Evolutionary conservation across 2,329 filamentous ascomycete species (phyloP), one percentile per base, ranked within the genome.

Genomic region (Amesomyces nigricolor): DNA sequence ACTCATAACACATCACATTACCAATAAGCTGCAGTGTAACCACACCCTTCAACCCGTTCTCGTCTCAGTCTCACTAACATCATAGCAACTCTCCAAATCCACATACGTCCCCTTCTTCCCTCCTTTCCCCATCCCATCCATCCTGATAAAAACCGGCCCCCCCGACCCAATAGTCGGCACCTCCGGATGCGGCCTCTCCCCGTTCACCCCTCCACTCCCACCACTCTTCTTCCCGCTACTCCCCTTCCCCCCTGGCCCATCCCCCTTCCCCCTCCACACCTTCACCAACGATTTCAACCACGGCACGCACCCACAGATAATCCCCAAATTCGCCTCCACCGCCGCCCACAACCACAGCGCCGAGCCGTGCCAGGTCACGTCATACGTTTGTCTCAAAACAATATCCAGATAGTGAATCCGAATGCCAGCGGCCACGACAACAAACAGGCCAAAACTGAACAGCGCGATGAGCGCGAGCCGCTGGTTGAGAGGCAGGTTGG

Each of bases 311-410:
- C 71, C 72, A 46, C 71, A 73, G 26, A 73, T 71, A 26, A 74
- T 67, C n/a, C 70, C 72, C 19, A 74, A 57, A 47, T 74, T 72
- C 1, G 69, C 71, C 56, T 74, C 72, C 17, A 73, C 67, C 2
- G 72, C 70, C 0, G 71, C 72, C 72, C 72, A 74, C 30, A 72
- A 69, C 72, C 72, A 74, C 16, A 74, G 63, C 11, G 71, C 60
- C 44, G 71, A 71, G 1, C 71, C 70, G 6, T 72, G 60, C 72
- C 72, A 74, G 2, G 71, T 74, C 0, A 73, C 67, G 57, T 74
- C 72, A 60, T 71, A 73, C 1, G 70, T 71, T 32, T 66, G 40
- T 29, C 66, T 58, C 5, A 70, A 67, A 8, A 73, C 70, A 46
- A 66, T 63, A 47, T 68, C 62, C 16, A 70, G 62, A 66, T 69